Evolutionary conservation across 2,329 filamentous ascomycete genomes (phyloP).

Genomic region (Colletotrichum karsti): DNA sequence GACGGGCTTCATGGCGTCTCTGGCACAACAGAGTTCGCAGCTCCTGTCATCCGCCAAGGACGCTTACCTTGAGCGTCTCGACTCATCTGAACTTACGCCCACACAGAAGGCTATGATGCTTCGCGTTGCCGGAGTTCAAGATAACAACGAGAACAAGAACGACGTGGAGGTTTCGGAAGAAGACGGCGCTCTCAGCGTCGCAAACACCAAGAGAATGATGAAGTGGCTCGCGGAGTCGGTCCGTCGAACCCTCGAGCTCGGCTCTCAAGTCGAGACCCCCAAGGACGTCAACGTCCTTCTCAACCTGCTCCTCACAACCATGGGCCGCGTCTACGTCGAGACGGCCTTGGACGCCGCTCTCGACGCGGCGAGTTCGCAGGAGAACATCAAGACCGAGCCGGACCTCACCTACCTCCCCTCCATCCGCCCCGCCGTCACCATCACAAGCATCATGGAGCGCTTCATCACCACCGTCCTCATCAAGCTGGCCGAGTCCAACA

Average conservation of each 20-base stretch:
- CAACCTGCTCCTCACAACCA: conserved; percentile 82
- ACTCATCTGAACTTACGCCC: conserved; percentile 86
- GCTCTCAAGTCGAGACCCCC: conserved; percentile 85
- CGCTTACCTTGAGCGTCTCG: conserved; percentile 87
- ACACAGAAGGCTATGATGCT: conserved; percentile 93
- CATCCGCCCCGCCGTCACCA: conserved; percentile 83
- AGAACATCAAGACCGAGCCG: conserved; percentile 83
- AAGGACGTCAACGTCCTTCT: conserved; percentile 91
- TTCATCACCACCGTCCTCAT: conserved; percentile 92
- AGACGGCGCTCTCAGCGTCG: conserved; percentile 82
- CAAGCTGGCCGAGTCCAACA: conserved; percentile 86
- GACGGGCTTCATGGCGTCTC: conserved; percentile 89
- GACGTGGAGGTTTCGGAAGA: conserved; percentile 92
- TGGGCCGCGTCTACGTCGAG: conserved; percentile 84
- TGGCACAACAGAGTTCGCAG: conserved; percentile 90
- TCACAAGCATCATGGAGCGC: conserved; percentile 91
- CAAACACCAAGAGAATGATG: conserved; percentile 97
- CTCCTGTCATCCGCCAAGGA: conserved; percentile 88
- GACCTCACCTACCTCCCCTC: conserved; percentile 85
- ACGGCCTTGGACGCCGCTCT: conserved; percentile 74
- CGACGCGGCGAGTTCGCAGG: conserved; percentile 79
- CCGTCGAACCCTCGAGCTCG: conserved; percentile 89
- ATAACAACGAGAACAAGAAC: conserved; percentile 77
- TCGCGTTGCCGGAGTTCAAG: conserved; percentile 84
- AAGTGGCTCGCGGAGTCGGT: conserved; percentile 98